Conservation (phyloP, 2,329 filamentous ascomycete species). For the Aaosphaeria arxii region DNA sequence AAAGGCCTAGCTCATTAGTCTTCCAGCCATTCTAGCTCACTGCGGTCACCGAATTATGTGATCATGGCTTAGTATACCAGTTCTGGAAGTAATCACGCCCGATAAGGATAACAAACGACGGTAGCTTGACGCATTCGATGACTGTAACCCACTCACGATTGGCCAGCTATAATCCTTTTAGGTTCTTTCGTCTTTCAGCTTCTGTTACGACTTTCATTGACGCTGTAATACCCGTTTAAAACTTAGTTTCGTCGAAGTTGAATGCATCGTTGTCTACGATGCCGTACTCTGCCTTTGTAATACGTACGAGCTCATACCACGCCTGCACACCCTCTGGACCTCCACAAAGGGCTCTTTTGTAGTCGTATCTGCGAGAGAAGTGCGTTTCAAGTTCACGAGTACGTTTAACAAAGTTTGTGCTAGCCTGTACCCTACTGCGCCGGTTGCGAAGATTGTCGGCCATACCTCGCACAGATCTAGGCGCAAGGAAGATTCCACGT, state of each 20-base stretch:
- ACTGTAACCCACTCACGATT: slow-evolving; percentile 11
- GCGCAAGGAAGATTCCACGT: not conserved
- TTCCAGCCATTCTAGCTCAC: slow-evolving; percentile 33
- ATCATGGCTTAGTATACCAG: slow-evolving; percentile 4
- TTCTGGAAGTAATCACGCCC: slow-evolving; percentile 4
- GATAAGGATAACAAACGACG: slow-evolving; percentile 10
- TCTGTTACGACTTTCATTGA: not conserved
- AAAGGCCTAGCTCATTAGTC: slow-evolving; percentile 30
- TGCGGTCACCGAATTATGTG: slow-evolving; percentile 26
- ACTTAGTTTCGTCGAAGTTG: slow-evolving; percentile 25
- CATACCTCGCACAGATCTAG: not conserved
- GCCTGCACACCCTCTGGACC: not conserved
- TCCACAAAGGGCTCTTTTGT: not conserved
- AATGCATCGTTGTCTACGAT: slow-evolving; percentile 6
- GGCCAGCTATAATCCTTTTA: not conserved
- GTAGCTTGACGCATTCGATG: slow-evolving; percentile 5
- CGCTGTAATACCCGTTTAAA: slow-evolving; percentile 7
- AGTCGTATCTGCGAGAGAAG: not conserved
- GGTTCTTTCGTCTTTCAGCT: too few relatives aligned
- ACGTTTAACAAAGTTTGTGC: not conserved
- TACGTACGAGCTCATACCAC: not conserved
- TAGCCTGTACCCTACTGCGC: not conserved
- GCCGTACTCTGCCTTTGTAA: not conserved
- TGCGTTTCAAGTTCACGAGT: not conserved
- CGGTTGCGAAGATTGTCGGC: not conserved